Evolutionary conservation across 768 basidiomycete species (phyloP).

Genomic region (Serendipita vermifera): DNA sequence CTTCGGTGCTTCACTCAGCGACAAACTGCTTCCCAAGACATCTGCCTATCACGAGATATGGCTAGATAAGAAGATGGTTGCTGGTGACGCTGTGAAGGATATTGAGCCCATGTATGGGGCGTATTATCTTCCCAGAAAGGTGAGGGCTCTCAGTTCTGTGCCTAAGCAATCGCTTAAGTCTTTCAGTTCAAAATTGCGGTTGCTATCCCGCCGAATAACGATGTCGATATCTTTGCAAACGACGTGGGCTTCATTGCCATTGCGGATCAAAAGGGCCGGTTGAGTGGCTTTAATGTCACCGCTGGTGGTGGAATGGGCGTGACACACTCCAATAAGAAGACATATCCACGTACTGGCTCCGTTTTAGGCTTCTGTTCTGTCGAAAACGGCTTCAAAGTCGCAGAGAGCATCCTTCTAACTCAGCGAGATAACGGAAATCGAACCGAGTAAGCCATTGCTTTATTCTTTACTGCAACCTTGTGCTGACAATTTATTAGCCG

Average conservation of each 20-base stretch:
- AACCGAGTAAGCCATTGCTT: slow-evolving; percentile 51
- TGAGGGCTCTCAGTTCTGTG: slow-evolving; percentile 21
- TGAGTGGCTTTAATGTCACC: slow-evolving; percentile 87
- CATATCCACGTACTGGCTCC: slow-evolving; percentile 81
- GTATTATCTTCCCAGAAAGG: slow-evolving; percentile 93
- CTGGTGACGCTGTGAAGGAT: slow-evolving; percentile 86
- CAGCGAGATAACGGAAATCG: slow-evolving; percentile 97
- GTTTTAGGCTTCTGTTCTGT: slow-evolving; percentile 86
- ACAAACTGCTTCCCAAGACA: slow-evolving; percentile 77
- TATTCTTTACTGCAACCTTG: background rate
- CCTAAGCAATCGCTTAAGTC: slow-evolving; percentile 11
- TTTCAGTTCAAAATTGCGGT: slow-evolving; percentile 91
- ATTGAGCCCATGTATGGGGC: slow-evolving; percentile 96
- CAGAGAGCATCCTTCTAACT: slow-evolving; percentile 85
- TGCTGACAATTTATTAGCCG: slow-evolving; percentile 28
- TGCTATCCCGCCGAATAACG: slow-evolving; percentile 91
- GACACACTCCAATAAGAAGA: slow-evolving; percentile 97
- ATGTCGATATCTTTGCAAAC: slow-evolving; percentile 89
- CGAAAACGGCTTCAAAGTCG: slow-evolving; percentile 73
- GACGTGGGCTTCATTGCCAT: slow-evolving; percentile 97
- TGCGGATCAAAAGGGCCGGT: slow-evolving; percentile 54
- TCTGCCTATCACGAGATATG: slow-evolving; percentile 98
- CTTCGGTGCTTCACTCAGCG: slow-evolving; percentile 73
- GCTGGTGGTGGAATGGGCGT: slow-evolving; percentile 99
- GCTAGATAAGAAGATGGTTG: slow-evolving; percentile 94